Evolutionary conservation across 2,329 filamentous ascomycete species (phyloP).

Genomic region (Ceratocystis lukuohia): DNA sequence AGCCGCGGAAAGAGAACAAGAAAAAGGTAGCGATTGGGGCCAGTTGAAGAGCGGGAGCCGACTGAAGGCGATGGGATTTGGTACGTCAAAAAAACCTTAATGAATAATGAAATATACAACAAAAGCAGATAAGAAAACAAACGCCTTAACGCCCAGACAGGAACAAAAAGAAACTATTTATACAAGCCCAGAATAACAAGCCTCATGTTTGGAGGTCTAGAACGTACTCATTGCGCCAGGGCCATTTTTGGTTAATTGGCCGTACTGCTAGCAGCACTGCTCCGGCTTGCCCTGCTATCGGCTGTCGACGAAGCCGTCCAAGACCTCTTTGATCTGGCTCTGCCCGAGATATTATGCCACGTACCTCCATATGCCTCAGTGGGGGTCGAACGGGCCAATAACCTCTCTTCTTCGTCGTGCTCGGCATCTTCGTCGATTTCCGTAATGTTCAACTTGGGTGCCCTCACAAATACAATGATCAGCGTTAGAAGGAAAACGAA

Average conservation of each 20-base stretch:
- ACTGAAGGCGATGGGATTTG: not conserved
- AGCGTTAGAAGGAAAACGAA: conserved; percentile 73
- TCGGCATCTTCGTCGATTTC: conserved; percentile 81
- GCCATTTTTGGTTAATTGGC: not conserved
- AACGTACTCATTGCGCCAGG: not conserved
- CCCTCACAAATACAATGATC: conserved; percentile 62
- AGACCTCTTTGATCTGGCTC: conserved; percentile 11
- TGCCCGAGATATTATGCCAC: conserved; percentile 11
- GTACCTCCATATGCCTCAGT: conserved; percentile 26
- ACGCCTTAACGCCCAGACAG: not conserved
- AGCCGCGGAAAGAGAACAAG: conserved; percentile 25
- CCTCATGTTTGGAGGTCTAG: not conserved
- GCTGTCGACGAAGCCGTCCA: not conserved
- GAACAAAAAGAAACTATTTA: not conserved
- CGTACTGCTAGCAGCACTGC: not conserved
- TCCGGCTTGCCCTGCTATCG: not conserved
- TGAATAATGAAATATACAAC: conserved; percentile 10
- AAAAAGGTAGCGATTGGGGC: conserved; percentile 29
- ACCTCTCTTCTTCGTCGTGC: conserved; percentile 82
- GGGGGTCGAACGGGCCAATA: conserved; percentile 78
- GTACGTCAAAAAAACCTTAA: not conserved
- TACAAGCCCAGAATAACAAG: not conserved
- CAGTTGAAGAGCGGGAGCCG: conserved; percentile 21
- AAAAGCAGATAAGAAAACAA: not conserved
- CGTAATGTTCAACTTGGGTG: conserved; percentile 61